phyloP scores from a whole-genome alignment of 2,329 filamentous ascomycete genomes.

The Paecilomyces sp. region DNA sequence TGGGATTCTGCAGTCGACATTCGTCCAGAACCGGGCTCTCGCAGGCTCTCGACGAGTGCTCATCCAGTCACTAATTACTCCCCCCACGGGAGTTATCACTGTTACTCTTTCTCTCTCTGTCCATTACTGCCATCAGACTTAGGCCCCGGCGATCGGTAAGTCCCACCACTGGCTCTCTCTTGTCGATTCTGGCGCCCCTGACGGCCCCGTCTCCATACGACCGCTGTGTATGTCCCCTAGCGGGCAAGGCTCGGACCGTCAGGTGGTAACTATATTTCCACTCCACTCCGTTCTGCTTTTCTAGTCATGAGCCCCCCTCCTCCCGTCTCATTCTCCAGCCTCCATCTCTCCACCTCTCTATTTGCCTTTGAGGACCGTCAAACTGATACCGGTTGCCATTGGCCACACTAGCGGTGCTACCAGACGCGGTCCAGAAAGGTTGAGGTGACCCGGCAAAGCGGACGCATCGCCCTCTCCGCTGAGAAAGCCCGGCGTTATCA shows the following conservation, averaged over 20 bases:
- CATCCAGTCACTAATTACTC: neutral
- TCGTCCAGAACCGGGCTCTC: neutral
- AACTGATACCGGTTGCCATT: neutral
- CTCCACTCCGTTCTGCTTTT: neutral
- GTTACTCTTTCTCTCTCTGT: conserved; percentile 6
- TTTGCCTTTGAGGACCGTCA: neutral
- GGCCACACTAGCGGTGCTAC: neutral
- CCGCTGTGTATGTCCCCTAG: neutral
- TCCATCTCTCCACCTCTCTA: neutral
- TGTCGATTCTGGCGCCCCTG: neutral
- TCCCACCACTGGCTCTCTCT: neutral
- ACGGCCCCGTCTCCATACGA: neutral
- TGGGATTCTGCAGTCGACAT: neutral
- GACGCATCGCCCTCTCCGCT: neutral
- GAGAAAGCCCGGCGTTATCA: neutral
- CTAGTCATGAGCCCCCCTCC: neutral
- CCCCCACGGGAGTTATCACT: no score
- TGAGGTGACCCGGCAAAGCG: neutral
- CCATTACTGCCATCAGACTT: neutral
- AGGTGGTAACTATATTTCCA: neutral
- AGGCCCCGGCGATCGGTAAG: neutral
- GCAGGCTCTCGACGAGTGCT: neutral
- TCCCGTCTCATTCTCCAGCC: neutral
- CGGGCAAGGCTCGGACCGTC: neutral
- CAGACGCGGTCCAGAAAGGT: neutral